Percentiles rank a stretch among this genome's conserved stretches.
Conservation (phyloP, 1,139 yeast genomes). For the Sugiyamaella grinbergsii region DNA sequence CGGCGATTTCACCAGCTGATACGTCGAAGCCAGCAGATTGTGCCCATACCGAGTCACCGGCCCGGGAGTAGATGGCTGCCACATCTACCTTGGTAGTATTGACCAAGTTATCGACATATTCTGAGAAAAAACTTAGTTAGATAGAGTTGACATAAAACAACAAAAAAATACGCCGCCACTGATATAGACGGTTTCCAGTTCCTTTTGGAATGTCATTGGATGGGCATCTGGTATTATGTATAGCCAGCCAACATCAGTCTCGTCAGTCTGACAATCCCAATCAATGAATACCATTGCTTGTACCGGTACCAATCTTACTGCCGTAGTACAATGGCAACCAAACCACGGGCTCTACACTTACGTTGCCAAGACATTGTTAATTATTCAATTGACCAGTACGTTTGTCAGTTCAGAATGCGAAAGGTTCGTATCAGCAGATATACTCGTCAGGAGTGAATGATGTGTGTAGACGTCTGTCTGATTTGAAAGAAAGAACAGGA, state of each 20-base stretch:
- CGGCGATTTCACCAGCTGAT: conserved; percentile 68
- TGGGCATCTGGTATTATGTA: too few relatives aligned
- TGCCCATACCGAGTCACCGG: conserved; percentile 97
- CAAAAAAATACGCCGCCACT: too few relatives aligned
- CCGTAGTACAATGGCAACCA: too few relatives aligned
- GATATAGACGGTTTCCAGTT: too few relatives aligned
- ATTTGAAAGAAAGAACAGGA: background rate
- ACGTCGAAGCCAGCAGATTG: conserved; percentile 70
- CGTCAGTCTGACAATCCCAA: too few relatives aligned
- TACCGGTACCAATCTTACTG: background rate
- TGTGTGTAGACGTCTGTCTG: background rate
- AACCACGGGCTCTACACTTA: conserved; percentile 34
- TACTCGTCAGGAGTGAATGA: too few relatives aligned
- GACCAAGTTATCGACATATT: conserved; percentile 90
- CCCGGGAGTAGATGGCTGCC: conserved; percentile 90
- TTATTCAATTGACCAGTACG: conserved; percentile 7
- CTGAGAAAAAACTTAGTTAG: conserved; percentile 38
- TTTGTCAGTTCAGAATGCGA: conserved; percentile 1
- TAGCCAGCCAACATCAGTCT: too few relatives aligned
- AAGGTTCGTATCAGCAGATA: background rate
- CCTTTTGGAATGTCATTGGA: too few relatives aligned
- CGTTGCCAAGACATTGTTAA: conserved; percentile 48
- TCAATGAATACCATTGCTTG: too few relatives aligned
- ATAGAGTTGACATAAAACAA: too few relatives aligned
- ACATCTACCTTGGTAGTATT: conserved; percentile 85